phyloP scores from a whole-genome alignment of 148 eudicot genomes.

The Camellia granthamiana region DNA sequence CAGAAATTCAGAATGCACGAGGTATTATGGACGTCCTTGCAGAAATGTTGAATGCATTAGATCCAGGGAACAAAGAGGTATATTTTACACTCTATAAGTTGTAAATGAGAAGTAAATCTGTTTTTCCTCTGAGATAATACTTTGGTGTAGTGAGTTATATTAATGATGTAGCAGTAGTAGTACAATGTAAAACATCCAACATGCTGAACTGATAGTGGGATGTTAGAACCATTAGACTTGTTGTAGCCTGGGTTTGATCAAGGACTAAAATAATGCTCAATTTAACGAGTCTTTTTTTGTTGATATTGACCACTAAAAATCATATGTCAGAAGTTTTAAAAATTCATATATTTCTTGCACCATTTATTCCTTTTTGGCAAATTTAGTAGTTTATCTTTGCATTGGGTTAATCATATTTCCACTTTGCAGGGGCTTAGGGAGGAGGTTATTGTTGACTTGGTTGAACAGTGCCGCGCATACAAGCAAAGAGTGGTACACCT shows the following conservation, averaged over 20 bases:
- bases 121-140: background rate
- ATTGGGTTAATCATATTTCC: background rate
- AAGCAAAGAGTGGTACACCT: constrained; percentile 95
- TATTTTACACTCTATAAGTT: constrained; percentile 6
- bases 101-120: background rate
- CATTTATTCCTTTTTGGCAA: background rate
- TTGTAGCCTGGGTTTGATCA: background rate
- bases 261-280: background rate
- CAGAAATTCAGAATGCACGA: constrained; percentile 84
- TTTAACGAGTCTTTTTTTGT: background rate
- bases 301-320: background rate
- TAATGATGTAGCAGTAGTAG: background rate
- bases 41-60: constrained; percentile 86
- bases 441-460: constrained; percentile 93
- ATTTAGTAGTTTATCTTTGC: background rate
- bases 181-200: background rate
- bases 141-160: background rate
- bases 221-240: background rate
- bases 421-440: constrained; percentile 71
- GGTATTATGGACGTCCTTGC: constrained; percentile 87
- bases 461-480: constrained; percentile 87
- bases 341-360: background rate
- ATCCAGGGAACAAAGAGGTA: constrained; percentile 87
- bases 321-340: background rate
- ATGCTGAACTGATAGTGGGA: background rate